Evolutionary conservation across 2,329 filamentous ascomycete species (phyloP), one percentile per base, ranked within the genome.

Genomic region (Basipetospora chlamydospora): DNA sequence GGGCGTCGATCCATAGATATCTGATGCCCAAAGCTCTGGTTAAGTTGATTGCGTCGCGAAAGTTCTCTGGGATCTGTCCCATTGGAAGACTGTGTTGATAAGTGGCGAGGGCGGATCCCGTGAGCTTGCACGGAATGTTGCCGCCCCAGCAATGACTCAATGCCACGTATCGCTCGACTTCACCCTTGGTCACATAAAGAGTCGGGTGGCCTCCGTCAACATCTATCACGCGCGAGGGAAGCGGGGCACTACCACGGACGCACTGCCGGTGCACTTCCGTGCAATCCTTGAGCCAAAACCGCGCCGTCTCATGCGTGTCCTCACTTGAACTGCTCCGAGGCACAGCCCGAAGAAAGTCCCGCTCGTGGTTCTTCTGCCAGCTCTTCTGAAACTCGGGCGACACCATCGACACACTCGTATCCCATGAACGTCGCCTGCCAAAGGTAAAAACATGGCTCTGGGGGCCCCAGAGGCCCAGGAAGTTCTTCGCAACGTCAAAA

Each of bases 1-100:
- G 35, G 5, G 40, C 39, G 32, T 43, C 42, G 7, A 43, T 41
- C 42, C 42, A 43, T 1, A 42, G 25, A 12, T 37, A 43, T 2
- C 35, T 28, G 18, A 43, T 13, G 0, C 31, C 33, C 1, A 43
- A 29, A 2, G 16, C 2, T 1, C 40, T 16, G 8, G 42, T 39
- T 5, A 41, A 35, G 11, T 33, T 11, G n/a, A 43, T 21, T 1
- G 40, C 42, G 1, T 43, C 38, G 3, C 18, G 38, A 2, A 43
- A 31, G 3, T 38, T 43, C 10, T 25, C 29, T 1, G 42, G 35
- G 26, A 37, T 28, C 21, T 18, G 26, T 28, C 3, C 26, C 28
- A 13, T 8, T 46, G 7, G 28, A 4, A 17, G 33, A 4, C 41
- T 41, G 2, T 44, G 36, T 6, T 26, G n/a, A 25, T 25, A 35